phyloP scores from a whole-genome alignment of 1,139 yeast species.

The Debaryomyces nepalensis region DNA sequence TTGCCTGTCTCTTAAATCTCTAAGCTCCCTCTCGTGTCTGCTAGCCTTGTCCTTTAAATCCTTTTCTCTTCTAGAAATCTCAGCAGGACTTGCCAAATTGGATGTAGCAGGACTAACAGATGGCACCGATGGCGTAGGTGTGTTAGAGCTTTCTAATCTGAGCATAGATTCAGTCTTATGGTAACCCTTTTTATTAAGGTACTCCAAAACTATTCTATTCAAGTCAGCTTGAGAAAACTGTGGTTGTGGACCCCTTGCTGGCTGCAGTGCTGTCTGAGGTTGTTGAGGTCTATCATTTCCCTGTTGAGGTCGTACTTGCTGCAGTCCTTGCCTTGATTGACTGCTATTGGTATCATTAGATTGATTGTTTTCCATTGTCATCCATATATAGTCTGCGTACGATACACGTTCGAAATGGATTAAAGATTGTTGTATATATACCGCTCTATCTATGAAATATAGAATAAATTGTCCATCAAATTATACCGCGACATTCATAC shows the following conservation, averaged over 20 bases:
- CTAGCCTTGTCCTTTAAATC: constrained; percentile 33
- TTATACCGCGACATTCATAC: constrained; percentile 7
- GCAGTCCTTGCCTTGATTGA: constrained; percentile 10
- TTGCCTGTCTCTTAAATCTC: constrained; percentile 46
- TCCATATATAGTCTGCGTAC: neutral
- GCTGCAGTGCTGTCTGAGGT: constrained; percentile 16
- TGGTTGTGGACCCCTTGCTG: constrained; percentile 31
- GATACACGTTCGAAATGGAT: constrained; percentile 1
- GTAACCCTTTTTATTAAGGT: constrained; percentile 90
- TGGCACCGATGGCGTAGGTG: constrained; percentile 61
- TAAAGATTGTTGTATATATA: neutral
- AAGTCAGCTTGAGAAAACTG: constrained; percentile 73
- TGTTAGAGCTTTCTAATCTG: constrained; percentile 82
- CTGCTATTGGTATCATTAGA: constrained; percentile 13
- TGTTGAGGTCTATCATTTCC: constrained; percentile 15
- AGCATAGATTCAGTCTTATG: constrained; percentile 93
- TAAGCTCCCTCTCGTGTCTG: constrained; percentile 42
- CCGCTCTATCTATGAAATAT: neutral
- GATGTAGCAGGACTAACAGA: constrained; percentile 50
- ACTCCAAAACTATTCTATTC: constrained; percentile 88
- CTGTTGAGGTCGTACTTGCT: constrained; percentile 14
- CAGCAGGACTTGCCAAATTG: constrained; percentile 45
- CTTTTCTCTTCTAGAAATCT: constrained; percentile 31
- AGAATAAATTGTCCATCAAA: constrained; percentile 8
- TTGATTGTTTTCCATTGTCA: constrained; percentile 16